phyloP scores from a whole-genome alignment of 2,329 filamentous ascomycete genomes.

The Zymoseptoria tritici region DNA sequence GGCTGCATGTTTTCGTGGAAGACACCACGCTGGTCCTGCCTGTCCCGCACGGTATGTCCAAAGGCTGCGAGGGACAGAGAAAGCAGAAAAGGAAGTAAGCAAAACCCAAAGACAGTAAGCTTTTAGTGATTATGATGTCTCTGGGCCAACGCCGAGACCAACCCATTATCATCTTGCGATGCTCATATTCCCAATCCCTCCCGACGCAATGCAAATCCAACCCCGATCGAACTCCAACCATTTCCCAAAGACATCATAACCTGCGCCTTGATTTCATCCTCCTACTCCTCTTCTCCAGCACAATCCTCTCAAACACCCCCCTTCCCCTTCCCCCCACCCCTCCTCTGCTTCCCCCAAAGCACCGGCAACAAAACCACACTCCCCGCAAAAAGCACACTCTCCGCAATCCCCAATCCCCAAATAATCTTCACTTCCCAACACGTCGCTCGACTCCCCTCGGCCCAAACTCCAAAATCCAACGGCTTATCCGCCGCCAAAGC shows the following conservation, averaged over 20 bases:
- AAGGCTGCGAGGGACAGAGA: neutral
- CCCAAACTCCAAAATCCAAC: conserved; percentile 48
- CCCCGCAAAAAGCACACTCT: conserved; percentile 50
- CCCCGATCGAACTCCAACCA: neutral
- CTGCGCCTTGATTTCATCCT: neutral
- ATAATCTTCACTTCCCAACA: conserved; percentile 81
- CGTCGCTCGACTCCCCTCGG: conserved; percentile 54
- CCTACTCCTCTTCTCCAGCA: neutral
- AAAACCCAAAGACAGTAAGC: neutral
- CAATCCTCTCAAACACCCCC: conserved; percentile 4
- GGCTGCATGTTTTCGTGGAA: neutral
- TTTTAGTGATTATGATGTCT: neutral
- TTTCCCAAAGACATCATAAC: neutral
- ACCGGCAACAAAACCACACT: conserved; percentile 40
- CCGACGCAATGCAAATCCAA: neutral
- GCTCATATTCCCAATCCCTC: neutral
- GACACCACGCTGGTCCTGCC: neutral
- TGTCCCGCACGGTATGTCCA: neutral
- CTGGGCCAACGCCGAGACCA: neutral
- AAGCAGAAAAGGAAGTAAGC: neutral
- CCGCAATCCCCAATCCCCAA: conserved; percentile 76
- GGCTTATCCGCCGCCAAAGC: conserved; percentile 45
- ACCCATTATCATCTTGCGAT: neutral
- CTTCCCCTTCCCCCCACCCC: conserved; percentile 24
- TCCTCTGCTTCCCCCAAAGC: conserved; percentile 45